Conservation (phyloP, 2,329 filamentous ascomycete genomes). For the Coniochaeta pulveracea region DNA sequence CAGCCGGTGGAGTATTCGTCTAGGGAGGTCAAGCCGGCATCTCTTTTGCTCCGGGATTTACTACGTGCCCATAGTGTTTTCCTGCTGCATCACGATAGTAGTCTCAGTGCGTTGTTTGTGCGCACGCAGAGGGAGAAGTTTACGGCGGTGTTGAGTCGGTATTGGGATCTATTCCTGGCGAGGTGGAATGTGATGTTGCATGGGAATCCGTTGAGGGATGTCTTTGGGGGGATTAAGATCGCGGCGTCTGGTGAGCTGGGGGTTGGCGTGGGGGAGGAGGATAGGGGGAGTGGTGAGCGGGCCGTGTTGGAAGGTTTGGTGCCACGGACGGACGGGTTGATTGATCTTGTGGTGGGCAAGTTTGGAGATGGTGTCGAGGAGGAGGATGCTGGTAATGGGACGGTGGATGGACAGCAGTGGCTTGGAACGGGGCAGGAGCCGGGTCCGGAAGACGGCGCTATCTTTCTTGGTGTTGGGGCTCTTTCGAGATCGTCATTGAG, state of each 20-base stretch:
- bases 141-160: slow-evolving; percentile 59
- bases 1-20: slow-evolving; percentile 66
- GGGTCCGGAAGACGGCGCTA: slow-evolving; percentile 64
- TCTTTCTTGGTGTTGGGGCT: slow-evolving; percentile 73
- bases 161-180: slow-evolving; percentile 61
- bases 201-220: slow-evolving; percentile 71
- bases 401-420: slow-evolving; percentile 42
- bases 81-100: slow-evolving; percentile 73
- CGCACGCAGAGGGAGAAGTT: slow-evolving; percentile 58
- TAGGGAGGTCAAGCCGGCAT: slow-evolving; percentile 76
- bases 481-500: slow-evolving; percentile 61
- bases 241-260: slow-evolving; percentile 86
- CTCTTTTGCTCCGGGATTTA: slow-evolving; percentile 69
- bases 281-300: slow-evolving; percentile 84
- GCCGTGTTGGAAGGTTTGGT: slow-evolving; percentile 89
- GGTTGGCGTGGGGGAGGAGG: slow-evolving; percentile 89
- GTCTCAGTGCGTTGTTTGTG: slow-evolving; percentile 58
- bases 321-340: slow-evolving; percentile 65
- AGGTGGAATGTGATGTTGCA: slow-evolving; percentile 87
- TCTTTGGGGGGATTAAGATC: slow-evolving; percentile 78
- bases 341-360: slow-evolving; percentile 78
- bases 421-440: slow-evolving; percentile 60
- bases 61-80: slow-evolving; percentile 75
- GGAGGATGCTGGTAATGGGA: slow-evolving; percentile 10
- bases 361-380: slow-evolving; percentile 49